phyloP scores from a whole-genome alignment of 148 eudicot species.

The Polygonum aviculare region DNA sequence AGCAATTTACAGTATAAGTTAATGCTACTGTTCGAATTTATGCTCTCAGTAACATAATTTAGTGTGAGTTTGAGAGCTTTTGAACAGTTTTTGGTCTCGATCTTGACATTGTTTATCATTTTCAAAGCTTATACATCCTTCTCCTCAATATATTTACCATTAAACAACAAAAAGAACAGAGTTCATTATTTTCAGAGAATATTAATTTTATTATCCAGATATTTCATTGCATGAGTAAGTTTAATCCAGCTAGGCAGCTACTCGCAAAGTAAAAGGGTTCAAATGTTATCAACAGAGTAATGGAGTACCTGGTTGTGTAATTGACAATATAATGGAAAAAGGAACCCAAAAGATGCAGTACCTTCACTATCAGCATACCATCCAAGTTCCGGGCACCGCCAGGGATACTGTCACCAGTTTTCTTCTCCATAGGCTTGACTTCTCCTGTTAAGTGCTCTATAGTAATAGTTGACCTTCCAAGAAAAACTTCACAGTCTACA shows the following conservation, averaged over 20 bases:
- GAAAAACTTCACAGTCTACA: constrained; percentile 87
- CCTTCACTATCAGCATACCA: constrained; percentile 95
- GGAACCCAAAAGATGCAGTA: constrained; percentile 15
- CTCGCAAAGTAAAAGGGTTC: background rate
- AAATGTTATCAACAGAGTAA: background rate
- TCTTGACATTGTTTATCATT: too few species aligned
- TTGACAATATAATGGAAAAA: background rate
- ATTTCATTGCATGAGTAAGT: background rate
- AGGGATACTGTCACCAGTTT: constrained; percentile 76
- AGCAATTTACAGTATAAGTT: background rate
- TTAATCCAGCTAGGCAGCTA: background rate
- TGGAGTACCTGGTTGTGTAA: background rate
- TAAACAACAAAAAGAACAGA: too few species aligned
- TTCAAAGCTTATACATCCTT: too few species aligned
- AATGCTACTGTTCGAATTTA: background rate
- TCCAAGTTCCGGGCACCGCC: constrained; percentile 98
- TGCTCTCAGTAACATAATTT: background rate
- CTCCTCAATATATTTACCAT: too few species aligned
- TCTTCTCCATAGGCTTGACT: constrained; percentile 74
- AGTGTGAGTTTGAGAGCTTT: too few species aligned
- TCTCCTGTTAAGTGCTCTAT: constrained; percentile 98
- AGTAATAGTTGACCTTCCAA: constrained; percentile 90
- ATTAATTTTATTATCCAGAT: background rate
- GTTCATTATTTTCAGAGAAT: background rate
- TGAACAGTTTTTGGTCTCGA: too few species aligned